Evolutionary conservation across 148 eudicot species (phyloP).

Genomic region (Simmondsia chinensis): DNA sequence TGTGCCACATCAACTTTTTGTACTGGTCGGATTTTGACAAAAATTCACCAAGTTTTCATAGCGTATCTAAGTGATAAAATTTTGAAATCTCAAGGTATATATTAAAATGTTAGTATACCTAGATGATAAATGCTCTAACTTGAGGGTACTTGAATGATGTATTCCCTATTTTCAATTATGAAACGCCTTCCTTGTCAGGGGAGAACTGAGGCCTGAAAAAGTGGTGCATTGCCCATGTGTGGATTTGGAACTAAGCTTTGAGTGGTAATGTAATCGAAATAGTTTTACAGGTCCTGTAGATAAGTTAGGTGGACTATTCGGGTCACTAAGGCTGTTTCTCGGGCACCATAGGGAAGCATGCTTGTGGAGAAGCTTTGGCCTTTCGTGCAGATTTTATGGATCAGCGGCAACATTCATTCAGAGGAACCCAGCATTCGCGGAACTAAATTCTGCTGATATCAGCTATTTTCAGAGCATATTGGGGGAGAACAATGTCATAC

Average conservation of each 20-base stretch:
- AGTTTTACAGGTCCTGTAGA: slow-evolving; percentile 26
- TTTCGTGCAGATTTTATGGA: slow-evolving; percentile 37
- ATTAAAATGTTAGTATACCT: no score
- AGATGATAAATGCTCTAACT: no score
- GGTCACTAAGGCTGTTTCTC: slow-evolving; percentile 8
- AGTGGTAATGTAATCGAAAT: background rate
- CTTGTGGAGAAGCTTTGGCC: slow-evolving; percentile 12
- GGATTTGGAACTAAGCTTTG: slow-evolving; percentile 2
- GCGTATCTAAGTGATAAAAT: no score
- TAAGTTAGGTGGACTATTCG: slow-evolving; percentile 6
- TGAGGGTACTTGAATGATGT: no score
- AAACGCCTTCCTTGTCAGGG: no score
- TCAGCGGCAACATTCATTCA: slow-evolving; percentile 32
- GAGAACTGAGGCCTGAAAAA: no score
- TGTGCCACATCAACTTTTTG: no score
- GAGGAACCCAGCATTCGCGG: slow-evolving; percentile 54
- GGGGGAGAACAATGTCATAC: slow-evolving; percentile 77
- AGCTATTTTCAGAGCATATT: slow-evolving; percentile 55
- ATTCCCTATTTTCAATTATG: no score
- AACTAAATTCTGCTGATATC: slow-evolving; percentile 55
- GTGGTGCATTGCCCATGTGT: no score
- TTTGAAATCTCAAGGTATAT: no score
- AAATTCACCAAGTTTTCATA: no score
- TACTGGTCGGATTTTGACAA: no score
- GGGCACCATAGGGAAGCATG: slow-evolving; percentile 8